phyloP scores from a whole-genome alignment of 23 red algal species.

The Gracilaria gracilis region DNA sequence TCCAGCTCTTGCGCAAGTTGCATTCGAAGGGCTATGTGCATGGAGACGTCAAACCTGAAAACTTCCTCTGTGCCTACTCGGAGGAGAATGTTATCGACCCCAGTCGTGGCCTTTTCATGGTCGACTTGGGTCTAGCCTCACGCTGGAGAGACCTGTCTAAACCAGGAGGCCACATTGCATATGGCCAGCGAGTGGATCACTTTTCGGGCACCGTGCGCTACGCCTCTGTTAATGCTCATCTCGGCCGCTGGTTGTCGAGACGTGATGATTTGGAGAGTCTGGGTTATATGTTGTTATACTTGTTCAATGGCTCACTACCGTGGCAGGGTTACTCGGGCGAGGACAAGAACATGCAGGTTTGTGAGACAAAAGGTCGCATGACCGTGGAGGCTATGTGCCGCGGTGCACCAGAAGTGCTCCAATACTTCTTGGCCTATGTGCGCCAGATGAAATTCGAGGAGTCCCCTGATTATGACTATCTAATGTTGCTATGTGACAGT shows the following conservation, averaged over 20 bases:
- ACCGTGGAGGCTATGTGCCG: constrained; percentile 90
- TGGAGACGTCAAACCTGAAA: constrained; percentile 99
- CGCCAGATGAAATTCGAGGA: constrained; percentile 93
- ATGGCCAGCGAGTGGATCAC: constrained; percentile 97
- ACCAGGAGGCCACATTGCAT: constrained; percentile 87
- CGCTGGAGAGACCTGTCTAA: constrained; percentile 80
- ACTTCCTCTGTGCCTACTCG: constrained; percentile 89
- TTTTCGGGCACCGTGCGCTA: constrained; percentile 98
- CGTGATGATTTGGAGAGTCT: constrained; percentile 96
- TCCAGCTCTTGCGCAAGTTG: constrained; percentile 83
- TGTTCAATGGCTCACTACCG: constrained; percentile 90
- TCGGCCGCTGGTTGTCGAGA: constrained; percentile 87
- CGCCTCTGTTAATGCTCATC: constrained; percentile 97
- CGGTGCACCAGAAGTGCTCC: constrained; percentile 91
- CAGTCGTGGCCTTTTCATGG: constrained; percentile 82
- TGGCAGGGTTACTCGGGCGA: constrained; percentile 98
- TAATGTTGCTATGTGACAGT: constrained; percentile 76
- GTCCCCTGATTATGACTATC: constrained; percentile 91
- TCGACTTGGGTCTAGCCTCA: constrained; percentile 94
- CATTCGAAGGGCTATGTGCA: constrained; percentile 93
- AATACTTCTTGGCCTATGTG: constrained; percentile 98
- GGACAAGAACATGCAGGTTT: constrained; percentile 99
- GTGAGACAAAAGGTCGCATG: constrained; percentile 95
- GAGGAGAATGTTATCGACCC: constrained; percentile 53
- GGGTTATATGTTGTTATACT: constrained; percentile 96